Conservation (phyloP, 208 protist genomes). For the Porcisia hertigi region DNA sequence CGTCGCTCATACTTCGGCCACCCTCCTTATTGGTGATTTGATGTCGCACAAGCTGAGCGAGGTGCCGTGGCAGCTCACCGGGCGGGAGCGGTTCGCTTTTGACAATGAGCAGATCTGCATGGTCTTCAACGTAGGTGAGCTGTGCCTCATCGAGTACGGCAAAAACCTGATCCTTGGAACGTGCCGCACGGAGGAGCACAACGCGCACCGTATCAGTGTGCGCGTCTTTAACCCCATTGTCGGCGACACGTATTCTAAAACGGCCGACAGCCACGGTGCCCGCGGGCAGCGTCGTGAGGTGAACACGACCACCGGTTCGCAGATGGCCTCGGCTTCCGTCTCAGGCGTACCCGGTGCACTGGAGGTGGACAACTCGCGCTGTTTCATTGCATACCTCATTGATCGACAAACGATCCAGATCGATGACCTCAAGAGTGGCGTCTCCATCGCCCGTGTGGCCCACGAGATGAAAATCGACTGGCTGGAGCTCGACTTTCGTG, state of each 20-base stretch:
- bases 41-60: slow-evolving; percentile 94
- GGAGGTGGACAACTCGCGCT: slow-evolving; percentile 45
- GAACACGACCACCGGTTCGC: slow-evolving; percentile 27
- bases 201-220: slow-evolving; percentile 94
- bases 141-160: slow-evolving; percentile 97
- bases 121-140: slow-evolving; percentile 96
- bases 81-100: slow-evolving; percentile 95
- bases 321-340: not conserved
- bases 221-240: slow-evolving; percentile 70
- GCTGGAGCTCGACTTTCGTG: slow-evolving; percentile 95
- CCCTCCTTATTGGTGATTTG: slow-evolving; percentile 96
- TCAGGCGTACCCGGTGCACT: not conserved
- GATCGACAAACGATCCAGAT: slow-evolving; percentile 96
- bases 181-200: slow-evolving; percentile 96
- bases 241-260: slow-evolving; percentile 5
- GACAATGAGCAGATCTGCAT: slow-evolving; percentile 96
- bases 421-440: slow-evolving; percentile 89
- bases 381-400: slow-evolving; percentile 96
- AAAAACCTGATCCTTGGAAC: slow-evolving; percentile 95
- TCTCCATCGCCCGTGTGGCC: slow-evolving; percentile 85
- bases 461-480: slow-evolving; percentile 96
- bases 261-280: not conserved
- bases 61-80: slow-evolving; percentile 92
- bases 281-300: slow-evolving; percentile 31
- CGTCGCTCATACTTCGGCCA: slow-evolving; percentile 94